phyloP scores from a whole-genome alignment of 78 protist genomes.

The Paulinella micropora region DNA sequence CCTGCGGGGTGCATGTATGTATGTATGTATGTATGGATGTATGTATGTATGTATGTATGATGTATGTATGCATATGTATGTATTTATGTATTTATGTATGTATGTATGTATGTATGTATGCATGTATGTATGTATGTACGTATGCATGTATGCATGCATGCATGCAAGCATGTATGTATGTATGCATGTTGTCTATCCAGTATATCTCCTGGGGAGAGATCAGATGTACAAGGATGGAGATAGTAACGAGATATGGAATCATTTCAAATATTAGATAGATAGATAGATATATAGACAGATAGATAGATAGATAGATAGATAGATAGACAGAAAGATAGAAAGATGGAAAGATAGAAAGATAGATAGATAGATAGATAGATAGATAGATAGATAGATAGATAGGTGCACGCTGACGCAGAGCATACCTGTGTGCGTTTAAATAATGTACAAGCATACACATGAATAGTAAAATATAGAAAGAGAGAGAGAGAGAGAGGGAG shows the following conservation, averaged over 20 bases:
- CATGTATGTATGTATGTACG: neutral
- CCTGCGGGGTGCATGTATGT: conserved; percentile 49
- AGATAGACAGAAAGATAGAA: neutral
- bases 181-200: neutral
- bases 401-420: too few relatives aligned
- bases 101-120: neutral
- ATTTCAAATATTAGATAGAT: neutral
- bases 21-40: neutral
- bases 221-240: too few relatives aligned
- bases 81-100: neutral
- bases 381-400: too few relatives aligned
- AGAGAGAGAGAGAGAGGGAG: too few relatives aligned
- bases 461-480: too few relatives aligned
- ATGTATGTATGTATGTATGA: neutral
- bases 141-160: neutral
- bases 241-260: neutral
- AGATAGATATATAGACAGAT: neutral
- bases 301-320: neutral
- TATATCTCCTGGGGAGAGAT: neutral
- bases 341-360: too few relatives aligned
- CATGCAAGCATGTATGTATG: neutral
- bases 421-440: too few relatives aligned
- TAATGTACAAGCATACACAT: too few relatives aligned
- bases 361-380: too few relatives aligned
- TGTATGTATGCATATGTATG: neutral